Percentiles rank a stretch among this genome's conserved stretches.
These are phyloP conservation scores for rapeseed (Brassica napus) DNA, from an alignment of 345 rosid species.

Conservation along the genomic window Da-Ae NC_063434.1:23367001-23367500, in stretches of 20 bases:
- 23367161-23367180: background rate
- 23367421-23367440: no score
- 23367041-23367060: background rate
- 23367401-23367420: no score
- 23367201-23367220: background rate
- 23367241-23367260: background rate
- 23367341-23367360: background rate
- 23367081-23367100: background rate
- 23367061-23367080: background rate
- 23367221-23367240: background rate
- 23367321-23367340: background rate
- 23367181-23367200: background rate
- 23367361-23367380: background rate
- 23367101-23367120: background rate
- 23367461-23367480: no score
- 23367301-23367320: constrained; percentile 16
- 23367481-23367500: no score
- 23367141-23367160: background rate
- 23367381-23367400: background rate
- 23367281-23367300: constrained; percentile 14
- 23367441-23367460: no score
- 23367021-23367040: background rate
- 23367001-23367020: no score
- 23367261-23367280: background rate
- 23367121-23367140: background rate